Evolutionary conservation across 768 basidiomycete genomes (phyloP).

Genomic region (Suillus placidus): DNA sequence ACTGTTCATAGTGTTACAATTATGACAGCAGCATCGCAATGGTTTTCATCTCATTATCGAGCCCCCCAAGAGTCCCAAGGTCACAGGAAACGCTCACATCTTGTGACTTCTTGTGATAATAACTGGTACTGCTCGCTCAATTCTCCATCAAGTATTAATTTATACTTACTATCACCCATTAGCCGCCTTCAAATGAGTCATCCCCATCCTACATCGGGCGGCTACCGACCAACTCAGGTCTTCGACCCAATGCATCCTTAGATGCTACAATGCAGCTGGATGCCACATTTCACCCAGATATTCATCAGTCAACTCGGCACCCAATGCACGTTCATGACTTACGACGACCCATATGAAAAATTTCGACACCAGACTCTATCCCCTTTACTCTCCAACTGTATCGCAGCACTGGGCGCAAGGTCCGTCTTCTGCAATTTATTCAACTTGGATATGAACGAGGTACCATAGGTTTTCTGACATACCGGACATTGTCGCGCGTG

Average conservation of each 20-base stretch:
- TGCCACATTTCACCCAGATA: slow-evolving; percentile 70
- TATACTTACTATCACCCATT: too few relatives aligned
- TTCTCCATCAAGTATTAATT: too few relatives aligned
- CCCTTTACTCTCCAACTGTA: slow-evolving; percentile 58
- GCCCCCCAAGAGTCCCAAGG: too few relatives aligned
- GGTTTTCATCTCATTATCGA: too few relatives aligned
- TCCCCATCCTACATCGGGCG: background rate
- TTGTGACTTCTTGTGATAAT: too few relatives aligned
- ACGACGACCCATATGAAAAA: slow-evolving; percentile 63
- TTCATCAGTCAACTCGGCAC: slow-evolving; percentile 70
- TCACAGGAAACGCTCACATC: too few relatives aligned
- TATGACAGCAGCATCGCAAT: too few relatives aligned
- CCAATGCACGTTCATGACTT: slow-evolving; percentile 73
- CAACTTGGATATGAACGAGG: background rate
- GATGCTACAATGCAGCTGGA: slow-evolving; percentile 67
- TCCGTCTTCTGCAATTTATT: slow-evolving; percentile 28
- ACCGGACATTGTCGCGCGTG: slow-evolving; percentile 59
- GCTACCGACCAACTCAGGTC: slow-evolving; percentile 33
- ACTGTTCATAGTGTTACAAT: too few relatives aligned
- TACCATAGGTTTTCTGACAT: slow-evolving; percentile 55
- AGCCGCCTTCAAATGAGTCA: too few relatives aligned
- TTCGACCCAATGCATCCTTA: slow-evolving; percentile 71
- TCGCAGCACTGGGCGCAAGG: slow-evolving; percentile 66
- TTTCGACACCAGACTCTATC: slow-evolving; percentile 60
- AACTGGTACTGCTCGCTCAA: too few relatives aligned